These are phyloP conservation scores for Artemisia annua DNA, from an alignment of 129 eudicot species.

Conservation along the genomic window DNA sequence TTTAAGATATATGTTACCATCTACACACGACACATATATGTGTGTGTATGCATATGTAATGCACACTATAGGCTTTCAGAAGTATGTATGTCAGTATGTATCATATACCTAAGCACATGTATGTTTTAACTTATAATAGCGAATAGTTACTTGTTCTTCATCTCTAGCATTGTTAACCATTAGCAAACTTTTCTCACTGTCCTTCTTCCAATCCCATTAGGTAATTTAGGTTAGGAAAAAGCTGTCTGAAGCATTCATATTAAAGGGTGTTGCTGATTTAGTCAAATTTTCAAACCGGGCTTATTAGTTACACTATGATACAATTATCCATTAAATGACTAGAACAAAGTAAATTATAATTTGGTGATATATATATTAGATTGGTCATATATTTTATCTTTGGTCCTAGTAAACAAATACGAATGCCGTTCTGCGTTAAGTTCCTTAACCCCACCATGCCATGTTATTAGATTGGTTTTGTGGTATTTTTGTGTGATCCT, in stretches of 20 bases:
- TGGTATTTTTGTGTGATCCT: slow-evolving; percentile 23
- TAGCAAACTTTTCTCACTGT: neutral
- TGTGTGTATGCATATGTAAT: no score
- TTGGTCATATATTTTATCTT: no score
- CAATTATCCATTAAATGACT: neutral
- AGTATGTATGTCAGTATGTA: no score
- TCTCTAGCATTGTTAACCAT: neutral
- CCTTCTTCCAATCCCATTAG: slow-evolving; percentile 1
- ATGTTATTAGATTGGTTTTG: slow-evolving; percentile 17
- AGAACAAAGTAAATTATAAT: slow-evolving; percentile 1
- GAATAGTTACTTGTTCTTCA: no score
- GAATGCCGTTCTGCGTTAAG: no score
- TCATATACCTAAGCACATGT: no score
- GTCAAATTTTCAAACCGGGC: neutral
- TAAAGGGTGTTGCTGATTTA: neutral
- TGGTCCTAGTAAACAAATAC: no score
- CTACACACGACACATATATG: no score
- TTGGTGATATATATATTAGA: neutral
- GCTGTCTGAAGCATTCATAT: neutral
- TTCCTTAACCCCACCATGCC: neutral
- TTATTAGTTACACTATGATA: neutral
- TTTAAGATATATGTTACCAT: no score
- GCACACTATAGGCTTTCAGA: no score
- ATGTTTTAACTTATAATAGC: no score
- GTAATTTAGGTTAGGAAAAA: slow-evolving; percentile 3